Evolutionary conservation across 257 asterid species (phyloP).

Genomic region (Solanum gracilifrons): DNA sequence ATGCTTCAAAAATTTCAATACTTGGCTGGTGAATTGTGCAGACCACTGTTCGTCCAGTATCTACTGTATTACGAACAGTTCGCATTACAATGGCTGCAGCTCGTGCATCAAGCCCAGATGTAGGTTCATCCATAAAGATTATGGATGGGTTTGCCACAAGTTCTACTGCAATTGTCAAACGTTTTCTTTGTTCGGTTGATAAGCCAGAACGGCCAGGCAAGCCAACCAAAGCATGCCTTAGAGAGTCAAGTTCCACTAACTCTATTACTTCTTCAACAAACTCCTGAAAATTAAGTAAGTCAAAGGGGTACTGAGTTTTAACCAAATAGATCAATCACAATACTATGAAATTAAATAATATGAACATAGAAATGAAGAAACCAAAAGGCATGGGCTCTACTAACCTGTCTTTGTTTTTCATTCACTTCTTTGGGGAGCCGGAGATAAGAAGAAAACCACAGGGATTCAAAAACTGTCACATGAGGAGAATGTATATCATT

Average conservation of each 20-base stretch:
- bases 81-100: slow-evolving; percentile 99
- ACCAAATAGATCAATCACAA: background rate
- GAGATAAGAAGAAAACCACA: background rate
- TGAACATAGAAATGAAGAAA: background rate
- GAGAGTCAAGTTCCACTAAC: slow-evolving; percentile 60
- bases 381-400: background rate
- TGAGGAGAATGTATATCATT: slow-evolving; percentile 26
- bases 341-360: background rate
- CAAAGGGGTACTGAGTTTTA: background rate
- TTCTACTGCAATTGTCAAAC: slow-evolving; percentile 85
- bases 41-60: slow-evolving; percentile 91
- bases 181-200: slow-evolving; percentile 91
- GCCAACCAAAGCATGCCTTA: slow-evolving; percentile 79
- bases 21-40: slow-evolving; percentile 97
- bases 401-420: background rate
- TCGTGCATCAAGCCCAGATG: slow-evolving; percentile 93
- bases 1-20: slow-evolving; percentile 87
- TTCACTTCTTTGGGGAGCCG: background rate
- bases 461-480: background rate
- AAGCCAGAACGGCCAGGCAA: slow-evolving; percentile 80
- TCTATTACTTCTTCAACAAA: background rate
- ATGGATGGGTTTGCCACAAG: slow-evolving; percentile 96
- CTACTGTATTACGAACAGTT: slow-evolving; percentile 89
- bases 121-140: slow-evolving; percentile 94
- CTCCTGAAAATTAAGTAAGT: background rate